Evolutionary conservation across 2,329 filamentous ascomycete genomes (phyloP).

Genomic region (Fusarium chlamydosporum): DNA sequence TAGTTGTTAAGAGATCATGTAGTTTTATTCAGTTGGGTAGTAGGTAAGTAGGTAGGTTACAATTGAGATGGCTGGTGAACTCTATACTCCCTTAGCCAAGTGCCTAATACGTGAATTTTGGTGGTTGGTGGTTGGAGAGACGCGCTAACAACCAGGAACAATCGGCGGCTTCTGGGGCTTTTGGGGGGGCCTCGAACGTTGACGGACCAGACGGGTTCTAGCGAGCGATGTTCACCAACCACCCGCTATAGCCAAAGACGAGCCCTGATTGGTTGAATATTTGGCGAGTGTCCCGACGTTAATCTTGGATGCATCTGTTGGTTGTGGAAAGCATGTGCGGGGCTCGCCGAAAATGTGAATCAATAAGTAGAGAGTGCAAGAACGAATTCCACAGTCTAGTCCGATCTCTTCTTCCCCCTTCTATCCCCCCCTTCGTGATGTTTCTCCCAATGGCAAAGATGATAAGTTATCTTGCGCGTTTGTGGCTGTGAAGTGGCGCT

Average conservation of each 20-base stretch:
- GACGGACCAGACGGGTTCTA: slow-evolving; percentile 14
- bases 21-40: slow-evolving; percentile 38
- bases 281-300: slow-evolving; percentile 2
- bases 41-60: slow-evolving; percentile 9
- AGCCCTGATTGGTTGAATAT: slow-evolving; percentile 26
- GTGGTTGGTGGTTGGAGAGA: slow-evolving; percentile 44
- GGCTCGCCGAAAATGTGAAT: slow-evolving; percentile 8
- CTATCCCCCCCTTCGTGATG: background rate
- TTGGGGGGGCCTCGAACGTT: slow-evolving; percentile 23
- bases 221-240: slow-evolving; percentile 36
- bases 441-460: background rate
- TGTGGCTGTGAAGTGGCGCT: slow-evolving; percentile 43
- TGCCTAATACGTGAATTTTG: slow-evolving; percentile 37
- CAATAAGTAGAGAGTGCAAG: background rate
- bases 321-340: slow-evolving; percentile 8
- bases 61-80: slow-evolving; percentile 51
- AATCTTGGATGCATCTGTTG: slow-evolving; percentile 13
- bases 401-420: background rate
- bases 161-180: slow-evolving; percentile 24
- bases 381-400: background rate
- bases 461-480: slow-evolving; percentile 31
- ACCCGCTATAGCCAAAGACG: slow-evolving; percentile 6
- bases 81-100: slow-evolving; percentile 20
- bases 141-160: slow-evolving; percentile 43
- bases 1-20: slow-evolving; percentile 24